Conservation (phyloP, 164 flowering plant genomes). For the Euptelea pleiosperma region DNA sequence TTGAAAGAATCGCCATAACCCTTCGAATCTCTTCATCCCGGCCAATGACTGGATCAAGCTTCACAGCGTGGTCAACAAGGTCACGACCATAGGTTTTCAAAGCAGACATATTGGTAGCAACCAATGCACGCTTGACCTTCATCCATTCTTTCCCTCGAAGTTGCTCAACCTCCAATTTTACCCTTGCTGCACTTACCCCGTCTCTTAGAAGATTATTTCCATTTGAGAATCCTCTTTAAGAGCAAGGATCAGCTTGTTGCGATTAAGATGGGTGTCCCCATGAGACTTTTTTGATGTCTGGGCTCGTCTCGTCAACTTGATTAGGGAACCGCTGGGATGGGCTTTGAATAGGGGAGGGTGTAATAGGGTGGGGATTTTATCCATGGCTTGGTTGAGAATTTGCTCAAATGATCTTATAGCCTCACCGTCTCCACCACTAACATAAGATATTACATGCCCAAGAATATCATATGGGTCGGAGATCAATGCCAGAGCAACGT, state of each 20-base stretch:
- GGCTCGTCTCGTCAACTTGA: constrained; percentile 40
- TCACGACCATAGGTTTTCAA: neutral
- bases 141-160: constrained; percentile 37
- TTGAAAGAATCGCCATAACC: constrained; percentile 53
- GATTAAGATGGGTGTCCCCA: constrained; percentile 59
- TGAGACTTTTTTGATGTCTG: constrained; percentile 53
- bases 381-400: constrained; percentile 12
- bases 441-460: constrained; percentile 8
- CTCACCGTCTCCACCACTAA: constrained; percentile 6
- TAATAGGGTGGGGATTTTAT: constrained; percentile 13
- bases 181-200: constrained; percentile 45
- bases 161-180: constrained; percentile 64
- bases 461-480: constrained; percentile 13
- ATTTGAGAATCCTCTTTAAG: constrained; percentile 74
- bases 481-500: constrained; percentile 12
- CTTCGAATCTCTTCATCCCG: too few relatives aligned
- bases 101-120: neutral
- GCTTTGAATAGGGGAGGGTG: constrained; percentile 6
- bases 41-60: constrained; percentile 66
- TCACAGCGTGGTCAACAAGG: constrained; percentile 57
- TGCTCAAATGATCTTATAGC: constrained; percentile 7
- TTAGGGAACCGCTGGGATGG: constrained; percentile 7
- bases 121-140: neutral
- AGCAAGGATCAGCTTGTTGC: constrained; percentile 59
- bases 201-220: constrained; percentile 56